Evolutionary conservation across 176 grass and related monocot species (phyloP).

Genomic region (Carex cristatella): DNA sequence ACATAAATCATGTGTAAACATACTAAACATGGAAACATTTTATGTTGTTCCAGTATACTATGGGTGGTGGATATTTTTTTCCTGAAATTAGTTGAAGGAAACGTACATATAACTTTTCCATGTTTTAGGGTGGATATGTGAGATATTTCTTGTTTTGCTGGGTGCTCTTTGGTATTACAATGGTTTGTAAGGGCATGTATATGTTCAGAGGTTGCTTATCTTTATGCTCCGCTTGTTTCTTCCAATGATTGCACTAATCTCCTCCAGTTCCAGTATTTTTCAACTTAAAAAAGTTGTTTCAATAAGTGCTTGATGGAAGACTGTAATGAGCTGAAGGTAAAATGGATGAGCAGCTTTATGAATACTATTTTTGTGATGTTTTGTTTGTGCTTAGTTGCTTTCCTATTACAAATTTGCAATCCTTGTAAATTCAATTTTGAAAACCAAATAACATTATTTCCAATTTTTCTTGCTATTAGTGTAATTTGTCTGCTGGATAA

Average conservation of each 20-base stretch:
- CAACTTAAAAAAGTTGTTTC: background rate
- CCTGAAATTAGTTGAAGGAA: background rate
- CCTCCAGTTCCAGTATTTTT: background rate
- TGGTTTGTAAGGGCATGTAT: background rate
- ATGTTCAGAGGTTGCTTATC: background rate
- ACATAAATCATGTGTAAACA: background rate
- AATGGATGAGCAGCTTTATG: background rate
- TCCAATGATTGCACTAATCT: constrained; percentile 7
- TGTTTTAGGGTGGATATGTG: background rate
- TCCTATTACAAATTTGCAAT: background rate
- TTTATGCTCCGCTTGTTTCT: background rate
- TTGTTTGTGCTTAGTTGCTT: background rate
- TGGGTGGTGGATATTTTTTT: background rate
- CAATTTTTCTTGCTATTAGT: background rate
- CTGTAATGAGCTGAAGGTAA: background rate
- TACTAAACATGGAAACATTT: background rate
- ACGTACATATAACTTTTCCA: background rate
- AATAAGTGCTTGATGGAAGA: background rate
- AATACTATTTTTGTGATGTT: background rate
- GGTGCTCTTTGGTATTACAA: background rate
- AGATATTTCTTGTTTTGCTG: background rate
- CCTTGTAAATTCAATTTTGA: constrained; percentile 16
- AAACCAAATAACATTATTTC: background rate
- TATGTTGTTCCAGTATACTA: background rate
- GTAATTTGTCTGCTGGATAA: background rate